Evolutionary conservation across 169 alveolate genomes (phyloP).

Genomic region (Plasmodium gonderi): DNA sequence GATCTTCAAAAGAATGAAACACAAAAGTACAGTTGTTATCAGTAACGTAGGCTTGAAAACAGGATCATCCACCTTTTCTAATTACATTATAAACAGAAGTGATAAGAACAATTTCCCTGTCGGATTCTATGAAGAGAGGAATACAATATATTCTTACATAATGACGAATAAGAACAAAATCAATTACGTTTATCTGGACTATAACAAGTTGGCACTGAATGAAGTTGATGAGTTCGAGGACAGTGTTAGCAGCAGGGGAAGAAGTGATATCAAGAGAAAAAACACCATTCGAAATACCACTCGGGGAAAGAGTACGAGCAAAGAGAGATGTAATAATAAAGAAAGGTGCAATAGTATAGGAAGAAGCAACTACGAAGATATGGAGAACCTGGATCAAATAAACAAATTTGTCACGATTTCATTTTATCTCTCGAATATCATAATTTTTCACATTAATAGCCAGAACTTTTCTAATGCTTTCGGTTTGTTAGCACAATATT

Average conservation of each 20-base stretch:
- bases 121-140: not conserved
- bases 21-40: constrained; percentile 39
- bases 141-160: constrained; percentile 26
- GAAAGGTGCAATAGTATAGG: not conserved
- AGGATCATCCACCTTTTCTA: constrained; percentile 55
- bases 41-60: constrained; percentile 44
- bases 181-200: constrained; percentile 43
- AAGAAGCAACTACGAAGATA: not conserved
- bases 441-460: constrained; percentile 30
- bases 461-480: constrained; percentile 20
- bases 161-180: constrained; percentile 18
- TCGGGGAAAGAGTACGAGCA: no score
- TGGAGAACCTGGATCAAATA: not conserved
- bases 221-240: not conserved
- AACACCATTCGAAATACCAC: no score
- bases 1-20: constrained; percentile 19
- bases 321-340: no score
- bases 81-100: not conserved
- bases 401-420: constrained; percentile 22
- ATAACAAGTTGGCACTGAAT: not conserved
- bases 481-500: constrained; percentile 11
- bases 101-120: not conserved
- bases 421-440: constrained; percentile 41
- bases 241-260: not conserved
- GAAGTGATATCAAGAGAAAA: not conserved